Conservation (phyloP, 371 early-diverging fungal genomes). For the Actinomucor elegans region DNA sequence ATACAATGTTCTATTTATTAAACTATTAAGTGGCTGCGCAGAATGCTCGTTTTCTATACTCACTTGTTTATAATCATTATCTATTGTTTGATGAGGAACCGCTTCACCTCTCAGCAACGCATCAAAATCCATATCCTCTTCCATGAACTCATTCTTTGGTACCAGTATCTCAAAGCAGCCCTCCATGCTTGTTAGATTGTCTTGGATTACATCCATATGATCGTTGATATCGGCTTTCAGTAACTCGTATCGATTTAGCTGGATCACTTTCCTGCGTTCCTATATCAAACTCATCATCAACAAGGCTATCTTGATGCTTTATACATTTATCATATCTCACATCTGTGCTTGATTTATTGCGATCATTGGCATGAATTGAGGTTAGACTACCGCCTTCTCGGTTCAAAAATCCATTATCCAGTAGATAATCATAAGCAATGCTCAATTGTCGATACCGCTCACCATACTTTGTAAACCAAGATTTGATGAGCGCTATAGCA, state of each 20-base stretch:
- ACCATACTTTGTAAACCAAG: constrained; percentile 62
- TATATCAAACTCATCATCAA: background rate
- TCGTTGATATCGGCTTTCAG: constrained; percentile 45
- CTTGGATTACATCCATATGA: constrained; percentile 45
- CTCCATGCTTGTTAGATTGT: constrained; percentile 56
- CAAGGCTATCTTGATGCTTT: no score
- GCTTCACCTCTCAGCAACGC: constrained; percentile 33
- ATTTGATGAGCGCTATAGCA: constrained; percentile 52
- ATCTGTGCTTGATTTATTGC: constrained; percentile 16
- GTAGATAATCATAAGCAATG: constrained; percentile 58
- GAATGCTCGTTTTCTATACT: no score
- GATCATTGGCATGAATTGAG: constrained; percentile 24
- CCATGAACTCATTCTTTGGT: constrained; percentile 35
- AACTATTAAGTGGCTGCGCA: no score
- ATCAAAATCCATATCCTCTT: constrained; percentile 31
- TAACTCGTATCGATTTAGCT: constrained; percentile 42
- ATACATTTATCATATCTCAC: constrained; percentile 11
- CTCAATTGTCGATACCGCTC: constrained; percentile 49
- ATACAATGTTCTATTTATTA: constrained; percentile 28
- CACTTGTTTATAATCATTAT: constrained; percentile 27
- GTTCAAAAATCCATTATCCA: constrained; percentile 26
- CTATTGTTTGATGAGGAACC: background rate
- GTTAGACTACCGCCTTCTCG: background rate
- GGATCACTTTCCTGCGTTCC: constrained; percentile 39
- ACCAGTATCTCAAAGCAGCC: constrained; percentile 61